These are phyloP conservation scores for Diaporthe eres DNA, from an alignment of 2,329 filamentous ascomycete genomes.

Conservation along the genomic window DNA sequence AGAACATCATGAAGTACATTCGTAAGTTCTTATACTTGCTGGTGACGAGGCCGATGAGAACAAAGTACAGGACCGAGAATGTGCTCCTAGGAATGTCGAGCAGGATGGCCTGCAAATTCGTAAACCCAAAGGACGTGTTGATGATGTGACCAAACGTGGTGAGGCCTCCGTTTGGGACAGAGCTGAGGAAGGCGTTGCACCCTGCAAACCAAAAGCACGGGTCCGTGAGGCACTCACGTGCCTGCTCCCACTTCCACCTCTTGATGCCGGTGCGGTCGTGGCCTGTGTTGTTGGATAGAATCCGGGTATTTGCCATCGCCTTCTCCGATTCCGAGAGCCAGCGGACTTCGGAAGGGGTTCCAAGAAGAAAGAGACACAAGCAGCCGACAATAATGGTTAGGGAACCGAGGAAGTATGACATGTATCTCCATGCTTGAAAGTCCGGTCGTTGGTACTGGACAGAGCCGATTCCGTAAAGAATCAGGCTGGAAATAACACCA, in stretches of 20 bases:
- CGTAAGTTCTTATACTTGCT: constrained; percentile 53
- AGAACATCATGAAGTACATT: constrained; percentile 56
- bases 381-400: constrained; percentile 52
- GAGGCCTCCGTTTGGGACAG: constrained; percentile 52
- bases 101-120: constrained; percentile 54
- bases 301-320: constrained; percentile 53
- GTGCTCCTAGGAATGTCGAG: constrained; percentile 53
- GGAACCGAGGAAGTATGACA: constrained; percentile 55
- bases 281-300: constrained; percentile 54
- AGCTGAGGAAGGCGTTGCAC: constrained; percentile 54
- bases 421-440: constrained; percentile 55
- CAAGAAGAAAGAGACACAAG: constrained; percentile 53
- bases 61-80: constrained; percentile 53
- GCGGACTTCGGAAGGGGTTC: constrained; percentile 55
- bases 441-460: constrained; percentile 47
- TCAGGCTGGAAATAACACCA: constrained; percentile 52
- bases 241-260: constrained; percentile 56
- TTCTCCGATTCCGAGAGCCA: constrained; percentile 54
- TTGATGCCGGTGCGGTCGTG: constrained; percentile 55
- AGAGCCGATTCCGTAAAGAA: constrained; percentile 55
- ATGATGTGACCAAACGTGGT: constrained; percentile 48
- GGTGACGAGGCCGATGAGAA: constrained; percentile 51
- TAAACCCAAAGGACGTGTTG: constrained; percentile 54
- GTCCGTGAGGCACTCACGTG: constrained; percentile 52
- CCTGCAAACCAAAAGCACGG: constrained; percentile 55